Evolutionary conservation across 345 rosid genomes (phyloP), one percentile per base, ranked within the genome.

Genomic region (Linum lewisii): DNA sequence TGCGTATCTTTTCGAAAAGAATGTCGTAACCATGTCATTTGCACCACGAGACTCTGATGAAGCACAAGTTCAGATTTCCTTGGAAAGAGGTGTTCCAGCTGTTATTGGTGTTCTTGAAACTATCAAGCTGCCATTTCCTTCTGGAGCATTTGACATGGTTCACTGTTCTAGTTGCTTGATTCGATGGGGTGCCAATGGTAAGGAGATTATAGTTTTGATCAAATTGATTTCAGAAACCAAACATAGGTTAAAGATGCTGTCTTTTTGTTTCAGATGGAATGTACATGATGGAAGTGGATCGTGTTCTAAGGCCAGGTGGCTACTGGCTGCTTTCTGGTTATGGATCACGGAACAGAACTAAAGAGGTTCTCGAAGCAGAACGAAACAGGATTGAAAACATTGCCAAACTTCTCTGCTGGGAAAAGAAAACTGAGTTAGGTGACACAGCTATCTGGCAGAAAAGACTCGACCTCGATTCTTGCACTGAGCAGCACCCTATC

Each of bases 271-370:
- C 56, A 52, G 56, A 52, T 52, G 25, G 56, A 20, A 52, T 20
- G 11, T 52, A 52, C 24, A 8, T 52, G 56, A 52, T 52, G 56
- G 56, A 52, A 52, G 56, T 52, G 7, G 56, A 52, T 19, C 56
- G 56, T 21, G 56, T 52, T 52, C 56, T 52, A 20, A 21, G 56
- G 15, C 56, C 56, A 9, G 56, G 56, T 21, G 56, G 56, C 21
- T 52, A 52, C 56, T 52, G 56, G 56, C 11, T 52, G 0, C 56
- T 52, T 52, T 52, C 56, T 52, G 24, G 24, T 20, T 52, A 52
- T 15, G 15, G 20, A 15, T 3, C 56, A 18, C 21, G 56, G 24
- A 21, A 52, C 24, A 21, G 56, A 24, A 21, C 25, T 6, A 52
- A 24, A 24, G 56, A 19, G 56, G 56, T 20, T 21, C 56, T 52